Evolutionary conservation across 1,284 basidiomycete genomes (phyloP).

Genomic region (Flammula alnicola): DNA sequence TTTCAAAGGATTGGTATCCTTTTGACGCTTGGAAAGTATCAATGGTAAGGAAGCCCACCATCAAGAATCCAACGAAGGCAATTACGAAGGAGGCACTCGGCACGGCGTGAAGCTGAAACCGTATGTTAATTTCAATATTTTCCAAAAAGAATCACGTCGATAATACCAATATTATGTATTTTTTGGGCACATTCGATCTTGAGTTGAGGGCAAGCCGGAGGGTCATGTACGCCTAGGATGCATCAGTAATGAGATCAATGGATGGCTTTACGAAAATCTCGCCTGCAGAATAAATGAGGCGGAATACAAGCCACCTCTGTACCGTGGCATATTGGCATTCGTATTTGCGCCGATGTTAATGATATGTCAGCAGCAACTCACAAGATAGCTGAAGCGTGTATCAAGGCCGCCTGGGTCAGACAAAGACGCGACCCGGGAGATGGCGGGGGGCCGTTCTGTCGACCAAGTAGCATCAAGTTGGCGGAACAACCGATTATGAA

Average conservation of each 20-base stretch:
- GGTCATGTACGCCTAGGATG: background rate
- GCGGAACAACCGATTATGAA: background rate
- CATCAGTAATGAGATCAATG: background rate
- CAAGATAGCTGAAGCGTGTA: background rate
- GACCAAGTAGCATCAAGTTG: conserved; percentile 11
- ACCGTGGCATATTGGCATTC: background rate
- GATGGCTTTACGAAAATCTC: background rate
- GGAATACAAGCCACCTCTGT: conserved; percentile 4
- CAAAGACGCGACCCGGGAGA: background rate
- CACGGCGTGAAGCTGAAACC: conserved; percentile 1
- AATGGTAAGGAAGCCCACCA: background rate
- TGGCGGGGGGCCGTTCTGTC: background rate
- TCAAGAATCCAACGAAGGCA: background rate
- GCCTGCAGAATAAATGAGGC: conserved; percentile 1
- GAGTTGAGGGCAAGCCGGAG: background rate
- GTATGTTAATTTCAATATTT: no score
- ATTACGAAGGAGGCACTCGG: background rate
- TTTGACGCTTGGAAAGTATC: background rate
- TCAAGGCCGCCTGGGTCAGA: background rate
- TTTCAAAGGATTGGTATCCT: background rate
- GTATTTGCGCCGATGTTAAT: no score
- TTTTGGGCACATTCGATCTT: background rate
- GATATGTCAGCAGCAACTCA: background rate
- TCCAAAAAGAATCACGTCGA: no score
- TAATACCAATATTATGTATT: background rate